Conservation (phyloP, 148 eudicot species). For the Pouteria glomerata region DNA sequence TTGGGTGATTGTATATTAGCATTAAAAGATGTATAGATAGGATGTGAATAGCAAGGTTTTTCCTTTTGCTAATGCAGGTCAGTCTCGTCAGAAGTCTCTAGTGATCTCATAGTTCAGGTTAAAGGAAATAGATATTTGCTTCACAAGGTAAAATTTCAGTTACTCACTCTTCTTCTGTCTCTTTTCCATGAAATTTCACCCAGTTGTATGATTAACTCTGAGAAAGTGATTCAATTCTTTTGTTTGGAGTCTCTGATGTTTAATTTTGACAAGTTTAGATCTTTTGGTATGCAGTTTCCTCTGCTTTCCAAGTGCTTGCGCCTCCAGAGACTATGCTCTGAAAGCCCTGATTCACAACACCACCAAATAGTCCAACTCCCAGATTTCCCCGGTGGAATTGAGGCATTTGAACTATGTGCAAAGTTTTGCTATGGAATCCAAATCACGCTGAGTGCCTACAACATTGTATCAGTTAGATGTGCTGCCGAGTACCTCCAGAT, state of each 20-base stretch:
- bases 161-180: neutral
- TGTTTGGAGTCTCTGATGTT: neutral
- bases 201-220: neutral
- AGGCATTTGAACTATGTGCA: constrained; percentile 82
- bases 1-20: neutral
- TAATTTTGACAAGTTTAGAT: neutral
- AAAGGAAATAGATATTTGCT: constrained; percentile 73
- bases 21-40: neutral
- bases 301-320: constrained; percentile 70
- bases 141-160: constrained; percentile 60
- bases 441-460: constrained; percentile 75
- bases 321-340: constrained; percentile 67
- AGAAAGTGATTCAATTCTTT: neutral
- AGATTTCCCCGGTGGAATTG: constrained; percentile 81
- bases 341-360: constrained; percentile 49
- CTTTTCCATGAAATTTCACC: neutral
- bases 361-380: constrained; percentile 70
- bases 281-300: constrained; percentile 57
- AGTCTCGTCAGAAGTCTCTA: constrained; percentile 77
- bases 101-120: constrained; percentile 85
- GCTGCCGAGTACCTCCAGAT: constrained; percentile 85
- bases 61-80: constrained; percentile 47
- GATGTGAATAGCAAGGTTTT: neutral
- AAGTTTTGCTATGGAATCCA: constrained; percentile 94
- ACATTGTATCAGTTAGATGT: constrained; percentile 63